A percentile compares a stretch with the other conserved stretches of the same genome.
phyloP scores from a whole-genome alignment of 2,329 filamentous ascomycete species.

The Penicillium brasilianum region DNA sequence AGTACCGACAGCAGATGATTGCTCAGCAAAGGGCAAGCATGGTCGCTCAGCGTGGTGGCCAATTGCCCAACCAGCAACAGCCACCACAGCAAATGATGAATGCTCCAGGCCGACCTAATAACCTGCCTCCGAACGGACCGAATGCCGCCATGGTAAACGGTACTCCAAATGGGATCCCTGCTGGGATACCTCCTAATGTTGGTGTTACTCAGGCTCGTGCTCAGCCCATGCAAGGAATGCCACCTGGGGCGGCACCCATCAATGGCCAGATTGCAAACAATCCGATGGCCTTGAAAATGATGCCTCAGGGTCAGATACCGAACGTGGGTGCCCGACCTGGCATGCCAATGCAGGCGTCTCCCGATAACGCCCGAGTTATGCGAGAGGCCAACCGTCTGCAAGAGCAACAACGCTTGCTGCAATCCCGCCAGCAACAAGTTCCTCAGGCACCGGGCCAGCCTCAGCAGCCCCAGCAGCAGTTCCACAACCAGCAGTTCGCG shows the following conservation, averaged over 20 bases:
- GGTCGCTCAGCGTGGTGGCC: slow-evolving; percentile 50
- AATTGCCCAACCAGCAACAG: slow-evolving; percentile 50
- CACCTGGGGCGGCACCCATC: slow-evolving; percentile 46
- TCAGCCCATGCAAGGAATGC: slow-evolving; percentile 50
- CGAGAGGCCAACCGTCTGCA: slow-evolving; percentile 55
- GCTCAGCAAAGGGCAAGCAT: slow-evolving; percentile 57
- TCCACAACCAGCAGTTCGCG: slow-evolving; percentile 47
- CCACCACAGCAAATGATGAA: slow-evolving; percentile 38
- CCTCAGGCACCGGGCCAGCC: slow-evolving; percentile 41
- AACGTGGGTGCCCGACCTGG: slow-evolving; percentile 44
- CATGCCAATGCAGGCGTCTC: slow-evolving; percentile 60
- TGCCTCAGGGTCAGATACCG: slow-evolving; percentile 63
- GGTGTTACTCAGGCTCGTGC: slow-evolving; percentile 46
- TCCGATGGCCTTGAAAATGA: slow-evolving; percentile 63
- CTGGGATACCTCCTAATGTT: slow-evolving; percentile 49
- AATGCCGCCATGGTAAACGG: slow-evolving; percentile 45
- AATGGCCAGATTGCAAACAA: slow-evolving; percentile 58
- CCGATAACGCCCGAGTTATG: slow-evolving; percentile 54
- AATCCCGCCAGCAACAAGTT: slow-evolving; percentile 51
- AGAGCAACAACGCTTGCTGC: slow-evolving; percentile 65
- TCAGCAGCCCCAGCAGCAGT: slow-evolving; percentile 42
- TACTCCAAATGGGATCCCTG: slow-evolving; percentile 51
- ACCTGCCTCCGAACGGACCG: slow-evolving; percentile 42
- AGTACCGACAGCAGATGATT: slow-evolving; percentile 68
- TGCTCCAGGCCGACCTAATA: slow-evolving; percentile 45